These are phyloP conservation scores for Aplosporella prunicola DNA, from an alignment of 2,329 filamentous ascomycete species.

Conservation along the genomic window DNA sequence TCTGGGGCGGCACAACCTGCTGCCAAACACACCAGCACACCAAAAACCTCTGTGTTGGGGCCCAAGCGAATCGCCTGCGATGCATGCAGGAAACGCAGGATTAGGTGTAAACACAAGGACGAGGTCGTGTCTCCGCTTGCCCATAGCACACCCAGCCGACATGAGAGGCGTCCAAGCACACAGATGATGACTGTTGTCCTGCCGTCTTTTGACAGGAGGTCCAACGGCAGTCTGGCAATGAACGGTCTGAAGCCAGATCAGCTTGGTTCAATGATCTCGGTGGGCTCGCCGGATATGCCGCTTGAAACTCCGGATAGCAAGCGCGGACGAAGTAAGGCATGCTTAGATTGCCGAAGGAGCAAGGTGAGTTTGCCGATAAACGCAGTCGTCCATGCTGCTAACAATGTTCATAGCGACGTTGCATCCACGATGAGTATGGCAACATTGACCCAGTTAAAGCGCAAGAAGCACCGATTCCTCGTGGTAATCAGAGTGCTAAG, in stretches of 20 bases:
- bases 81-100: slow-evolving; percentile 51
- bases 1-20: slow-evolving; percentile 17
- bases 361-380: slow-evolving; percentile 41
- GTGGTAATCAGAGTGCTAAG: slow-evolving; percentile 47
- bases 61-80: slow-evolving; percentile 54
- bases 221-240: not conserved
- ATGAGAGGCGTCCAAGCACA: slow-evolving; percentile 5
- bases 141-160: not conserved
- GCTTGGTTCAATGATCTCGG: slow-evolving; percentile 3
- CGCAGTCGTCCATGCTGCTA: slow-evolving; percentile 11
- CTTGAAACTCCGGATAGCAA: slow-evolving; percentile 37
- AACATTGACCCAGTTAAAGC: slow-evolving; percentile 56
- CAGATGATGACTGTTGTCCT: slow-evolving; percentile 10
- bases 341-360: slow-evolving; percentile 57
- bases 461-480: slow-evolving; percentile 50
- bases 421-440: slow-evolving; percentile 56
- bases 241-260: slow-evolving; percentile 15
- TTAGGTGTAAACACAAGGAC: slow-evolving; percentile 55
- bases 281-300: slow-evolving; percentile 22
- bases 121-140: slow-evolving; percentile 27
- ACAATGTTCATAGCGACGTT: slow-evolving; percentile 46
- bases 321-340: slow-evolving; percentile 54
- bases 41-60: slow-evolving; percentile 49
- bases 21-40: slow-evolving; percentile 37
- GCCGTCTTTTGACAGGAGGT: not conserved